Percentiles rank a stretch among this genome's conserved stretches.
Conservation (phyloP, 768 basidiomycete genomes). For the Lactarius vividus region DNA sequence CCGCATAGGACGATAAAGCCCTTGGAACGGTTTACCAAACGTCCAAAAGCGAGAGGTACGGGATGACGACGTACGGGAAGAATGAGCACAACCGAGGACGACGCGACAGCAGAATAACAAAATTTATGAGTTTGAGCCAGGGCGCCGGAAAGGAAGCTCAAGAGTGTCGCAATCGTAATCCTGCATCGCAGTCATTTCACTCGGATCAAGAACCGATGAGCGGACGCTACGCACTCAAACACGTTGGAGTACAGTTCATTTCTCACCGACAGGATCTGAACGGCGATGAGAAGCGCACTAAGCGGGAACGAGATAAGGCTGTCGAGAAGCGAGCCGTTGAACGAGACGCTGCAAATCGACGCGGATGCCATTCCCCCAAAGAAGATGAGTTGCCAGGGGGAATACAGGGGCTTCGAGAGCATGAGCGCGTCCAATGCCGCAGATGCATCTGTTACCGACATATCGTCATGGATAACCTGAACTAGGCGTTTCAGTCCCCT, state of each 20-base stretch:
- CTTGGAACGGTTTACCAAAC: constrained; percentile 25
- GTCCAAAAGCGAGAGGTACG: background rate
- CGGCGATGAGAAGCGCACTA: constrained; percentile 66
- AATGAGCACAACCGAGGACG: constrained; percentile 75
- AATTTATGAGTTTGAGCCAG: constrained; percentile 65
- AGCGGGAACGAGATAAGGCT: constrained; percentile 69
- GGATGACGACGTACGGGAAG: constrained; percentile 52
- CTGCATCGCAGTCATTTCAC: constrained; percentile 34
- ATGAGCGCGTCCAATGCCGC: constrained; percentile 69
- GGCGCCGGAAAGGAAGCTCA: constrained; percentile 77
- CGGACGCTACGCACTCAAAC: constrained; percentile 54
- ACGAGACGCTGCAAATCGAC: constrained; percentile 69
- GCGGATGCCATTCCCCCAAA: constrained; percentile 77
- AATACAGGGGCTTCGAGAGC: constrained; percentile 61
- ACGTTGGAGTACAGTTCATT: constrained; percentile 81
- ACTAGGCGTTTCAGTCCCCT: constrained; percentile 3
- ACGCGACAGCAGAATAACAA: constrained; percentile 80
- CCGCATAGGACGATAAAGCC: constrained; percentile 72
- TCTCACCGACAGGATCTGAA: constrained; percentile 68
- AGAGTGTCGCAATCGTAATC: constrained; percentile 74
- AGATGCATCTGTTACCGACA: constrained; percentile 72
- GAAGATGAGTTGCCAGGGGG: constrained; percentile 56
- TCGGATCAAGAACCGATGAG: constrained; percentile 11
- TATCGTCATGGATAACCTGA: constrained; percentile 79
- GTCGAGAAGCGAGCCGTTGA: constrained; percentile 78